Base-by-base conservation (phyloP, 192 early-diverging fungal genomes). In the Gamsiella multidivaricata region DNA sequence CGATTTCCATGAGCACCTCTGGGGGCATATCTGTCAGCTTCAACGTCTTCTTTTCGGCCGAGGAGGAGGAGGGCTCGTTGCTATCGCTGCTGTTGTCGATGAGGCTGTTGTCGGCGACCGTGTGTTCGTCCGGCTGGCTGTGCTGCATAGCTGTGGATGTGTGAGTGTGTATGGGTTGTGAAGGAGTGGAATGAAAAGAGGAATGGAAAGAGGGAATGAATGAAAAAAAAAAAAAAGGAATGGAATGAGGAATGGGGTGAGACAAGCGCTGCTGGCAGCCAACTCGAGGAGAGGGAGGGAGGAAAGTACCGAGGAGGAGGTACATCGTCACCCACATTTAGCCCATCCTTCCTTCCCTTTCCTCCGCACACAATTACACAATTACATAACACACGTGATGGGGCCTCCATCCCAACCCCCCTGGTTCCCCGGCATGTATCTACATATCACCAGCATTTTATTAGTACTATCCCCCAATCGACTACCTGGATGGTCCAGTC, bases 1-100 rank as follows among this genome's bases (percentile, higher is more conserved):
- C 52, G 8, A 78, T 49, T 4, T 68, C 52, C 59, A 69, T 78
- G 2, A 78, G 37, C 3, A 69, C 61, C 25, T 78, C 74, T 1
- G 39, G 29, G 5, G 74, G 74, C 59, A 78, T 50, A 23, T 76
- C 65, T 1, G 47, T 22, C n/a, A 76, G 53, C 0, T 55, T 45
- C 32, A 15, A 25, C 29, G 54, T 3, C 18, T 11, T 9, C 1
- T 3, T 18, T 8, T 20, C 17, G n/a, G 54, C 20, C 54, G 33
- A 36, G 34, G 32, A 28, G 14, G 50, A 52, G 3, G 15, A 26
- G 5, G 6, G 23, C 14, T 53, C 51, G 9, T 26, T 14, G 25
- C 1, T 17, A 11, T 26, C 15, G 51, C 9, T 25, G 23, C 31
- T 9, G 47, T 50, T 50, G 47, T 50, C 39, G 39, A 7, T 41